Percentiles rank a stretch among this genome's conserved stretches.
phyloP scores from a whole-genome alignment of 2,329 filamentous ascomycete species.

The Fusarium staphyleae region DNA sequence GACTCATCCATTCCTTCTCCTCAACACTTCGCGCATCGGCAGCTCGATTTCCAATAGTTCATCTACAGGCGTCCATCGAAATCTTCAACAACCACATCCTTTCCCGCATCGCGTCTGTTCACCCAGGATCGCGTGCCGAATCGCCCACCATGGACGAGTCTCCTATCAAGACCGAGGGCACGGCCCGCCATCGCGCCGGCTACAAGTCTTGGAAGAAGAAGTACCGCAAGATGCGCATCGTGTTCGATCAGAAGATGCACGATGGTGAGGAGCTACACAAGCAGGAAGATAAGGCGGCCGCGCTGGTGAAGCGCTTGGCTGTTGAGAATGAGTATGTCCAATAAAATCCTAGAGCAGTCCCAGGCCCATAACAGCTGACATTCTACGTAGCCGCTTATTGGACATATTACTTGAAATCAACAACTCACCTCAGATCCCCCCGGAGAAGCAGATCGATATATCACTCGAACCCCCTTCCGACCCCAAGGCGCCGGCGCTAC shows the following conservation, averaged over 20 bases:
- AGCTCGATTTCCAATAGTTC: conserved; percentile 13
- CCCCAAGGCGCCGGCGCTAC: conserved; percentile 44
- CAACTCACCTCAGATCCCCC: conserved; percentile 77
- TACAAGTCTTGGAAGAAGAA: conserved; percentile 87
- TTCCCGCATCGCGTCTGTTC: conserved; percentile 13
- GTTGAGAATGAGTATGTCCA: conserved; percentile 86
- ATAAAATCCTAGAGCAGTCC: conserved; percentile 4
- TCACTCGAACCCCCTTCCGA: conserved; percentile 56
- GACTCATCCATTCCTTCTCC: conserved; percentile 18
- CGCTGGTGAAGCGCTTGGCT: conserved; percentile 81
- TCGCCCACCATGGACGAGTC: conserved; percentile 44
- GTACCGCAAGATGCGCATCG: conserved; percentile 87
- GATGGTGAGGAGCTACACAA: conserved; percentile 84
- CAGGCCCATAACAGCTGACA: conserved; percentile 27
- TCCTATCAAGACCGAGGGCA: conserved; percentile 55
- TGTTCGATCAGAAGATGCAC: conserved; percentile 79
- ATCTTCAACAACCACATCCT: not conserved
- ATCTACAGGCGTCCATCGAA: conserved; percentile 12
- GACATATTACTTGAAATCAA: conserved; percentile 93
- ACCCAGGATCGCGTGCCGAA: conserved; percentile 11
- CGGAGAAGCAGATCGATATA: conserved; percentile 77
- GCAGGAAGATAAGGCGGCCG: conserved; percentile 80
- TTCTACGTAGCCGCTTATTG: conserved; percentile 74
- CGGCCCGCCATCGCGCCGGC: conserved; percentile 51
- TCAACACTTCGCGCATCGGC: conserved; percentile 24